Percentiles rank a stretch among this genome's conserved stretches.
Evolutionary conservation across 2,329 filamentous ascomycete species (phyloP).

Genomic region (Alternaria incomplexa): DNA sequence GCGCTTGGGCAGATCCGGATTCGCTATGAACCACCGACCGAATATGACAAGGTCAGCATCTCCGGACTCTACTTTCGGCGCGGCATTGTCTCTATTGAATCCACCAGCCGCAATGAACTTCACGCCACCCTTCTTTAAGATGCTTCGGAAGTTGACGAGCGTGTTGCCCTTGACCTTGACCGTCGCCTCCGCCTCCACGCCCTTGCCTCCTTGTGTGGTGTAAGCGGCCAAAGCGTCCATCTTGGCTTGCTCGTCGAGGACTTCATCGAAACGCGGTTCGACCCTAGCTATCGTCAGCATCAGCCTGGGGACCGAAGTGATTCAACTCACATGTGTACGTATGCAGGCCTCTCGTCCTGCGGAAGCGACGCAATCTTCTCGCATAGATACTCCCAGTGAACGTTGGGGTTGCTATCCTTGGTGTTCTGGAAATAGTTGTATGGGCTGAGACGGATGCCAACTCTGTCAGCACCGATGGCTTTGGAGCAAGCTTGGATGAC

Average conservation of each 20-base stretch:
- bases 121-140: constrained; percentile 55
- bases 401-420: constrained; percentile 53
- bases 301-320: neutral
- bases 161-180: constrained; percentile 32
- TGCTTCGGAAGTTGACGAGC: constrained; percentile 51
- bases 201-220: constrained; percentile 31
- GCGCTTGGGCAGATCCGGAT: constrained; percentile 55
- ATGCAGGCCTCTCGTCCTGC: constrained; percentile 34
- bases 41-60: constrained; percentile 51
- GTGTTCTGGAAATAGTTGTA: constrained; percentile 50
- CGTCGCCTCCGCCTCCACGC: constrained; percentile 43
- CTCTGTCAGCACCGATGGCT: constrained; percentile 42
- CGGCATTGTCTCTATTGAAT: constrained; percentile 59
- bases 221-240: constrained; percentile 48
- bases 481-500: constrained; percentile 50
- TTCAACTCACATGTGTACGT: constrained; percentile 44
- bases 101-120: constrained; percentile 65
- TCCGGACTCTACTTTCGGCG: constrained; percentile 55
- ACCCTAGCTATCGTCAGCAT: constrained; percentile 30
- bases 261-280: constrained; percentile 48
- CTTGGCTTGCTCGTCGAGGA: constrained; percentile 46
- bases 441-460: constrained; percentile 42
- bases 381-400: constrained; percentile 56
- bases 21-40: constrained; percentile 55
- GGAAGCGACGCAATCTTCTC: constrained; percentile 46